Evolutionary conservation across 1,284 basidiomycete genomes (phyloP), one percentile per base, ranked within the genome.

Genomic region (Rhodofomes roseus): DNA sequence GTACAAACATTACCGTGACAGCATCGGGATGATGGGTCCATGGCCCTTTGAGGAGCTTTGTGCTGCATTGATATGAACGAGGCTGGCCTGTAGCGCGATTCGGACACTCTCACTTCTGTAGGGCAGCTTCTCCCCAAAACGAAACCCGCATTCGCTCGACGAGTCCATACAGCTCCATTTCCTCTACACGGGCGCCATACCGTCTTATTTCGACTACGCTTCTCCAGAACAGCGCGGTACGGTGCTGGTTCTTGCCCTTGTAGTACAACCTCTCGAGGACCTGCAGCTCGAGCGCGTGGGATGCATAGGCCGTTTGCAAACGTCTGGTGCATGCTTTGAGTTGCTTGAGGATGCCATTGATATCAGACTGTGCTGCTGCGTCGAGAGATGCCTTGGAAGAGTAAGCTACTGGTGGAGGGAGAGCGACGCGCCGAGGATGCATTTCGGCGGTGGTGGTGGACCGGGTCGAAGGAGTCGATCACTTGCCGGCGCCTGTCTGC

Each of bases 231-330:
- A 90, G 72, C 31, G 90, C 81, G 18, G 77, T 70, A 29, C 86
- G 82, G 67, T 93, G 91, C 68, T 93, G 89, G 66, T 91, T 92
- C 68, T 89, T 90, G 60, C 83, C 84, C 66, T 90, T 90, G 74
- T 93, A 93, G 69, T 86, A 88, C 1, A 92, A 67, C 61, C 87
- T 78, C 65, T 87, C 84, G 29, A 92, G 74, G 25, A 89, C 68
- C 55, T 79, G 79, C 16, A 84, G 68, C 65, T 93, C 90, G 43
- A 82, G 79, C 2, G 73, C 69, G 56, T 83, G 79, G 20, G 73
- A 68, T 40, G 73, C 68, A 43, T 83, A 64, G 20, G 76, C 72
- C 29, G 76, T 67, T 53, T 80, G 79, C 9, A 89, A 74, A 39
- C 79, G 79, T 48, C 85, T 83, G 20, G 80, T 77, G 64, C 73